A percentile compares a stretch with the other conserved stretches of the same genome.
These are phyloP conservation scores for Pontederia crassipes DNA, from an alignment of 176 grass and related monocot genomes.

Conservation along the genomic window DNA sequence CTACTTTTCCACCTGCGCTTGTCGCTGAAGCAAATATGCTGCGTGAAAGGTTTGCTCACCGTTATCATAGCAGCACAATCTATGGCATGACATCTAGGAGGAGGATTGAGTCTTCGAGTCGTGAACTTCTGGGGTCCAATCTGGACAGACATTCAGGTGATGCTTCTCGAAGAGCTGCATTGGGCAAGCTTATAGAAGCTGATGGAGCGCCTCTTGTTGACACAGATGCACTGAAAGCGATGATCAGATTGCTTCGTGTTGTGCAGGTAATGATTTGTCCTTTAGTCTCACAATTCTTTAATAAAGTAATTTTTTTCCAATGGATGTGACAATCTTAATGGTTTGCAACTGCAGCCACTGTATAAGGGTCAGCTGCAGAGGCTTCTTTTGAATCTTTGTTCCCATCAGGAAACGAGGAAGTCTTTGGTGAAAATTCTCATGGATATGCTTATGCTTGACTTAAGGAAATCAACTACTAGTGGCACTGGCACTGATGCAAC, in stretches of 20 bases:
- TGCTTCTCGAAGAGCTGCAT: constrained; percentile 42
- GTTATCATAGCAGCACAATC: constrained; percentile 57
- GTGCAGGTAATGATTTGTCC: constrained; percentile 62
- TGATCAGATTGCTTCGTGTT: constrained; percentile 79
- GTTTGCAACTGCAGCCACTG: constrained; percentile 42
- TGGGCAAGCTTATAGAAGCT: constrained; percentile 71
- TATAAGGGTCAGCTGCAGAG: constrained; percentile 91
- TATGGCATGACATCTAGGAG: constrained; percentile 89
- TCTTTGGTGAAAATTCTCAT: constrained; percentile 82
- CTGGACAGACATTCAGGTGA: constrained; percentile 50
- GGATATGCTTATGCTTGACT: constrained; percentile 98
- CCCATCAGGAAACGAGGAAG: constrained; percentile 78
- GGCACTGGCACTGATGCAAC: constrained; percentile 37
- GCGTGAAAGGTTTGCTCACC: constrained; percentile 93
- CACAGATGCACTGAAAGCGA: constrained; percentile 64
- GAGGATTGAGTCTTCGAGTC: constrained; percentile 78
- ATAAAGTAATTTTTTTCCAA: not conserved
- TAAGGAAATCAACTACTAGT: constrained; percentile 36
- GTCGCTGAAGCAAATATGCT: constrained; percentile 99
- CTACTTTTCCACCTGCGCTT: constrained; percentile 84
- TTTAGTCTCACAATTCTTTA: not conserved
- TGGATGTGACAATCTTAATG: not conserved
- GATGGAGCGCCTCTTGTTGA: constrained; percentile 84
- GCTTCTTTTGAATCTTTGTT: constrained; percentile 88
- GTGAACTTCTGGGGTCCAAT: constrained; percentile 38